Base-by-base conservation (phyloP, 2,329 filamentous ascomycete species). In the Penicillium italicum region DNA sequence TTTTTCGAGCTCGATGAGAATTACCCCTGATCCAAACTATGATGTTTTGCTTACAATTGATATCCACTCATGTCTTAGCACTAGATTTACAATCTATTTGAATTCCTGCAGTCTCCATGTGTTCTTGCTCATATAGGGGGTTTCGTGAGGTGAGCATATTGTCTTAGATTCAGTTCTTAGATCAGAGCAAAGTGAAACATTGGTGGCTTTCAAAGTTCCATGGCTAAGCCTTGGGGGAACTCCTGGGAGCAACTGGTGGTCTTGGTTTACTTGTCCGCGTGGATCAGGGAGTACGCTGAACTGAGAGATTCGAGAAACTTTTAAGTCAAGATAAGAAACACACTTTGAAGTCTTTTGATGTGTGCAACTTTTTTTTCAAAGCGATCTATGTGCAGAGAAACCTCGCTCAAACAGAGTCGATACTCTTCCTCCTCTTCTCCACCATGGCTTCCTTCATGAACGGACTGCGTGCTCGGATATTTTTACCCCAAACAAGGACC, bases 401-500 rank as follows among this genome's bases (percentile, higher is more conserved):
- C 14, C 7, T 4, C 22, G 26, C 28, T 60, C 46, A 64, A 24
- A 62, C 59, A 6, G 62, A 62, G 24, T 61, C 58, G 22, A 65
- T 50, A 28, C 61, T 65, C 30, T 65, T 61, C 33, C 61, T 58
- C 41, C 61, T 57, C 51, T 60, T 66, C n/a, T 66, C 63, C n/a
- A 65, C 28, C 58, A 65, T 62, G 16, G 62, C 61, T 41, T 65
- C 62, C 30, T 63, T 62, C 63, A 66, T 66, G 41, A 66, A 66
- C 28, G 63, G 63, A 41, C 63, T 66, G 34, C 61, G 52, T 40
- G 58, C 61, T 53, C 65, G 60, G 49, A 80, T 75, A n/a, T 62
- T 59, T 55, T 61, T 66, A 1, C 77, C 77, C 61, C 71, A 74
- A 18, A 66, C 55, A 42, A 77, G 59, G 53, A 78, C 59, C 28